A percentile compares a stretch with the other conserved stretches of the same genome.
phyloP scores from a whole-genome alignment of 805 yeast species.

The Schwanniomyces polymorphus region DNA sequence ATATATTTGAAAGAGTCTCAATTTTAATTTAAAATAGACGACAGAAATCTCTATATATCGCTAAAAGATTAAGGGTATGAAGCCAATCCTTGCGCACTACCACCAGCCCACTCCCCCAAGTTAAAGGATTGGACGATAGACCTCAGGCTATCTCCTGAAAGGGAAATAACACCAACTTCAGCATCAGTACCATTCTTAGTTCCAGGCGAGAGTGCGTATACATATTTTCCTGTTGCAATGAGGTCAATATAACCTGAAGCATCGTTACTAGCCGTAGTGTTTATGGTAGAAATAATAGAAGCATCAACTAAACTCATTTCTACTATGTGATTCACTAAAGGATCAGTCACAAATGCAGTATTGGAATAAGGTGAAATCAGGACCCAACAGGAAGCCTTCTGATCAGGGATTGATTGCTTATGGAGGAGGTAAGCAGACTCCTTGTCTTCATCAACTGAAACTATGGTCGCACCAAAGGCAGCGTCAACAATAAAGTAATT shows the following conservation, averaged over 20 bases:
- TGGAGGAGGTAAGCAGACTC: too few relatives aligned
- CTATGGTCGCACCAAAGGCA: background rate
- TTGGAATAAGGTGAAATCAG: background rate
- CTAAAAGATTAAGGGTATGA: background rate
- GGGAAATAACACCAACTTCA: background rate
- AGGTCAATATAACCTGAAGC: background rate
- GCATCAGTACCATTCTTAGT: background rate
- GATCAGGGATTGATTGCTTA: background rate
- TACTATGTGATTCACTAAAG: background rate
- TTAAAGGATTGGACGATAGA: background rate
- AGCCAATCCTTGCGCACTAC: background rate
- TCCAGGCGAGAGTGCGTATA: background rate
- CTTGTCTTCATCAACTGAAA: too few relatives aligned
- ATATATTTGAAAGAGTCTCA: too few relatives aligned
- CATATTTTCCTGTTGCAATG: background rate
- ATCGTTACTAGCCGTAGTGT: background rate
- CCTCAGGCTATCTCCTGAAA: background rate
- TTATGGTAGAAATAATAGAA: background rate
- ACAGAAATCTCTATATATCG: too few relatives aligned
- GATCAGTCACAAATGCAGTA: constrained; percentile 1
- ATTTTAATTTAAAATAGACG: too few relatives aligned
- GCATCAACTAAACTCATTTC: background rate
- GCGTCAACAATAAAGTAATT: background rate
- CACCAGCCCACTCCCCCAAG: background rate
- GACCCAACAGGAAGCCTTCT: background rate